A percentile compares a stretch with the other conserved stretches of the same genome.
phyloP scores from a whole-genome alignment of 2,329 filamentous ascomycete genomes.

The Fusarium buxicola region DNA sequence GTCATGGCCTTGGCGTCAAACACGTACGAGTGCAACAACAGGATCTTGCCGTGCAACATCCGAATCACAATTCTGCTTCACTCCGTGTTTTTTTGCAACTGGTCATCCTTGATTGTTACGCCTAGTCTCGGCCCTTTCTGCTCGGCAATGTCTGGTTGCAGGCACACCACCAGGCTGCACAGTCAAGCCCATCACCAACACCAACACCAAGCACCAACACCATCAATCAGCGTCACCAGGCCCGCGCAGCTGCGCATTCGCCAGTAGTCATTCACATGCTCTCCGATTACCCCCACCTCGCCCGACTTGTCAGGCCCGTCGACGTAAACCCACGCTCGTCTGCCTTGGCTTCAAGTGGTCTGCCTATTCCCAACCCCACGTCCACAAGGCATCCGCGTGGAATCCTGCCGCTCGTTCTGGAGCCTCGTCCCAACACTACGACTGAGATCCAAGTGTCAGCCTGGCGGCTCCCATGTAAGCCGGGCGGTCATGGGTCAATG shows the following conservation, averaged over 20 bases:
- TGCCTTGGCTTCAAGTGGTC: slow-evolving; percentile 23
- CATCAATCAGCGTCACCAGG: too few relatives aligned
- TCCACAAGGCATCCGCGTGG: slow-evolving; percentile 3
- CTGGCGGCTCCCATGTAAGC: slow-evolving; percentile 31
- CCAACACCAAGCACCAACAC: too few relatives aligned
- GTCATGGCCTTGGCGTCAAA: slow-evolving; percentile 8
- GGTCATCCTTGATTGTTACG: slow-evolving; percentile 1
- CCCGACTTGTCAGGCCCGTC: slow-evolving; percentile 10
- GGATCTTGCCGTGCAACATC: too few relatives aligned
- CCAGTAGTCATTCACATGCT: neutral
- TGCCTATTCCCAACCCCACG: slow-evolving; percentile 1
- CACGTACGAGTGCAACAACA: slow-evolving; percentile 13
- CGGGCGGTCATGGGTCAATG: slow-evolving; percentile 13
- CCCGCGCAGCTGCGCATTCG: slow-evolving; percentile 11
- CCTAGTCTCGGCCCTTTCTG: neutral
- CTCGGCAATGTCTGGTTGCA: too few relatives aligned
- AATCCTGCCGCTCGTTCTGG: slow-evolving; percentile 27
- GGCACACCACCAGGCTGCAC: too few relatives aligned
- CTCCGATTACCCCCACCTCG: neutral
- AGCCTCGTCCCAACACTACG: slow-evolving; percentile 6
- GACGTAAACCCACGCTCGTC: slow-evolving; percentile 14
- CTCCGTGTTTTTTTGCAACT: too few relatives aligned
- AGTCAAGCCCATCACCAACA: too few relatives aligned
- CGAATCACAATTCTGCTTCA: too few relatives aligned
- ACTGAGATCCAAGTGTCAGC: slow-evolving; percentile 5